A percentile compares a stretch with the other conserved stretches of the same genome.
These are phyloP conservation scores for Candida nanaspora DNA, from an alignment of 805 yeast species.

Conservation along the genomic window DNA sequence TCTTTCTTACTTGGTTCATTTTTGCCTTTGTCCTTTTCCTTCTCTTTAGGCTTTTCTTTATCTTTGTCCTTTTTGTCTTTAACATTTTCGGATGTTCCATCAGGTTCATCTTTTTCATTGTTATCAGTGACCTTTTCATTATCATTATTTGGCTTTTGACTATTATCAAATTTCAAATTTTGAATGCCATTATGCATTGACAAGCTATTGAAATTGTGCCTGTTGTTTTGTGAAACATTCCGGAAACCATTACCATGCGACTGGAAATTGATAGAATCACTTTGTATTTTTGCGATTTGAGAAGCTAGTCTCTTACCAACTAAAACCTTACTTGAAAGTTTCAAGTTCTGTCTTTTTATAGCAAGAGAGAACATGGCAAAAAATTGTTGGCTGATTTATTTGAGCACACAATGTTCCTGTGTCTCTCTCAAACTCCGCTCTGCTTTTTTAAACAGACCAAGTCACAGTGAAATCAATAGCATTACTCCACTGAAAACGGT, in stretches of 20 bases:
- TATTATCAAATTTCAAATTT: not conserved
- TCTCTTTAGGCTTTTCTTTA: constrained; percentile 13
- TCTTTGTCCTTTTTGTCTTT: constrained; percentile 1
- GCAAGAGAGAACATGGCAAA: not conserved
- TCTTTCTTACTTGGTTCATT: constrained; percentile 13
- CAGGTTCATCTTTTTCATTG: constrained; percentile 2
- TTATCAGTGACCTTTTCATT: constrained; percentile 2
- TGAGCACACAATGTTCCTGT: no score
- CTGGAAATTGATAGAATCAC: constrained; percentile 5
- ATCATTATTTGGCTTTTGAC: no score
- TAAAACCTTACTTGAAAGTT: no score
- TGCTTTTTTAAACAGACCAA: no score
- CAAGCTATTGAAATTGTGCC: not conserved
- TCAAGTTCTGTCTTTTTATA: not conserved
- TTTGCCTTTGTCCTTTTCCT: constrained; percentile 19
- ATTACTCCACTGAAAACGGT: no score
- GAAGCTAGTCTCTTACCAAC: constrained; percentile 3
- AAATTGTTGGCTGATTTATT: no score
- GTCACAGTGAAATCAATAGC: no score
- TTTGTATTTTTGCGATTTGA: constrained; percentile 11
- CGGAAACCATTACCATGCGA: not conserved
- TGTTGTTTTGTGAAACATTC: not conserved
- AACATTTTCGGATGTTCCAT: constrained; percentile 7
- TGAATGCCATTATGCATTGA: no score
- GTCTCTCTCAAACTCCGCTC: no score